These are phyloP conservation scores for Byssothecium circinans DNA, from an alignment of 2,329 filamentous ascomycete species.

Conservation along the genomic window DNA sequence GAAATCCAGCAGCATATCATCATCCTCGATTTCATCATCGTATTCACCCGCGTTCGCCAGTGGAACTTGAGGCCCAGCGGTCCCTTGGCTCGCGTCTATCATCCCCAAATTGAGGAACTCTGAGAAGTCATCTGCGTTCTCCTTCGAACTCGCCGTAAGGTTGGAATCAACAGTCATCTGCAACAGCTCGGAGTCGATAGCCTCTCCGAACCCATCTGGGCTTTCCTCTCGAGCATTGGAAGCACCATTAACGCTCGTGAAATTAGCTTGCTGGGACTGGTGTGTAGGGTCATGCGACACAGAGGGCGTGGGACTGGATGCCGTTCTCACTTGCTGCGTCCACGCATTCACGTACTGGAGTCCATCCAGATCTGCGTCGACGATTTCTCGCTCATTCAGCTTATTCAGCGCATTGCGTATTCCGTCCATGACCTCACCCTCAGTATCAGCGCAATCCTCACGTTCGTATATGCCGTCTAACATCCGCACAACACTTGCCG, in stretches of 20 bases:
- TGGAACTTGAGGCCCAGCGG: not conserved
- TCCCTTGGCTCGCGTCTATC: not conserved
- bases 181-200: not conserved
- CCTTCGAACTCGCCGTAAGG: not conserved
- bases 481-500: slow-evolving; percentile 14
- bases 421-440: slow-evolving; percentile 15
- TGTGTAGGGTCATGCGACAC: not conserved
- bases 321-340: not conserved
- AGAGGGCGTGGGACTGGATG: not conserved
- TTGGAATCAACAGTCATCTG: not conserved
- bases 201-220: not conserved
- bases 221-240: not conserved
- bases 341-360: not conserved
- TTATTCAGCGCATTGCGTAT: slow-evolving; percentile 12
- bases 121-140: not conserved
- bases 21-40: slow-evolving; percentile 15
- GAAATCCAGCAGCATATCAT: slow-evolving; percentile 32
- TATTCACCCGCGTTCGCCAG: not conserved
- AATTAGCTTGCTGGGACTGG: not conserved
- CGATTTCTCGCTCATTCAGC: not conserved
- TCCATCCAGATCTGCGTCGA: slow-evolving; percentile 16
- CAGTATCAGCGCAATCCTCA: slow-evolving; percentile 9
- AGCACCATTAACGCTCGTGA: not conserved
- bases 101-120: not conserved
- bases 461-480: slow-evolving; percentile 12